phyloP scores from a whole-genome alignment of 2,329 filamentous ascomycete species.

The Colletotrichum gigasporum region DNA sequence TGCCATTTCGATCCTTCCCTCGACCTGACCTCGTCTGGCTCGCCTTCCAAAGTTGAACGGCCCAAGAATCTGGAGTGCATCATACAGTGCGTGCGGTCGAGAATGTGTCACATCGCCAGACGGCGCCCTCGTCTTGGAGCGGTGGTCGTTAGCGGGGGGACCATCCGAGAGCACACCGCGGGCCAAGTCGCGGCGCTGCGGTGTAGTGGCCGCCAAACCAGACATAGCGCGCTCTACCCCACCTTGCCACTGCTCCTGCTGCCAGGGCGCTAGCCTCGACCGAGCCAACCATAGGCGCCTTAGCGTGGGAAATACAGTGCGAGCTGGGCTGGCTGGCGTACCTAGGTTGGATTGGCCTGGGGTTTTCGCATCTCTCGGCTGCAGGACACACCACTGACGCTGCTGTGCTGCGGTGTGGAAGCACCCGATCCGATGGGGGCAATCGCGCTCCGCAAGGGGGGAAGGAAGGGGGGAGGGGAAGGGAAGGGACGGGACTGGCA shows the following conservation, averaged over 20 bases:
- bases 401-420: neutral
- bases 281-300: too few relatives aligned
- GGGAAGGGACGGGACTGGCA: neutral
- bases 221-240: neutral
- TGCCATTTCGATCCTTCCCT: too few relatives aligned
- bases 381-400: too few relatives aligned
- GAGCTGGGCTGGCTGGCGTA: neutral
- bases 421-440: conserved; percentile 8
- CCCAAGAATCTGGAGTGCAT: too few relatives aligned
- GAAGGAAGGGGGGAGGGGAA: neutral
- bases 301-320: neutral
- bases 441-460: neutral
- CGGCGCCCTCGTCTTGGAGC: neutral
- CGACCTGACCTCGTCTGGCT: too few relatives aligned
- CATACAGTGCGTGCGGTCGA: neutral
- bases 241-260: neutral
- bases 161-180: neutral
- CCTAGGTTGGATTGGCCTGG: neutral
- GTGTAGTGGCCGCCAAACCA: neutral
- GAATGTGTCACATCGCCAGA: neutral
- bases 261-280: neutral
- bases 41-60: neutral
- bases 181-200: too few relatives aligned
- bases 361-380: neutral
- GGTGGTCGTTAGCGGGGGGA: conserved; percentile 1